Base-by-base conservation (phyloP, 176 grass and related monocot species). In the Phragmites australis region DNA sequence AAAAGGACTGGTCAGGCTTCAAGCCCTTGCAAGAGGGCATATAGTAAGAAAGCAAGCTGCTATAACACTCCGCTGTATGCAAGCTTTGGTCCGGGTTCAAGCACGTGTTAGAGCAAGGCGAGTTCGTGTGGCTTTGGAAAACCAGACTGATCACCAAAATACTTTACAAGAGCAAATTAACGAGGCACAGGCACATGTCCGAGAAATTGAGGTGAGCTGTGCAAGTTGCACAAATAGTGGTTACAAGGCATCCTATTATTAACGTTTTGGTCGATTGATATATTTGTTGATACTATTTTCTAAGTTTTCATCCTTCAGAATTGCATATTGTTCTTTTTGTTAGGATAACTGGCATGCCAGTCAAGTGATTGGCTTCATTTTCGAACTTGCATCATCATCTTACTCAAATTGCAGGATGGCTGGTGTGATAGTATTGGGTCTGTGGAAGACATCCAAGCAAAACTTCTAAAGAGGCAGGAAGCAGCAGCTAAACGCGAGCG, bases 341-440 rank as follows among this genome's bases (percentile, higher is more conserved):
- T 15, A 60, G 48, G 43, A 88, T 42, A 56, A 29, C 4, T 79
- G 9, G 19, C 25, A 26, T 68, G 11, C 5, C 3, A 27, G 3
- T 85, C 16, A 9, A 62, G 55, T 39, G 8, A 25, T 82, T 81
- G 82, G 52, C 32, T 66, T 63, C 32, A 13, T 58, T 31, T 72
- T 10, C 56, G 30, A 80, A 84, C 39, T 61, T 69, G 11, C 43
- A 79, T 59, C 29, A 39, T 56, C 60, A 41, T 74, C 79, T 80
- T 83, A 44, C 50, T 70, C 76, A 71, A 74, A 86, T 79, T 92
- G 65, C 77, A 95, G 96, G 92, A 94, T 86, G 86, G 90, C 30
- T 98, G 96, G 96, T 98, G 96, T 80, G 96, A 98, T 78, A 94
- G 74, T 80, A 89, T 89, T 37, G 92, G 96, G n/a, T 98, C 96